Evolutionary conservation across 1,139 yeast species (phyloP).

Genomic region (Suhomyces choctaworum): DNA sequence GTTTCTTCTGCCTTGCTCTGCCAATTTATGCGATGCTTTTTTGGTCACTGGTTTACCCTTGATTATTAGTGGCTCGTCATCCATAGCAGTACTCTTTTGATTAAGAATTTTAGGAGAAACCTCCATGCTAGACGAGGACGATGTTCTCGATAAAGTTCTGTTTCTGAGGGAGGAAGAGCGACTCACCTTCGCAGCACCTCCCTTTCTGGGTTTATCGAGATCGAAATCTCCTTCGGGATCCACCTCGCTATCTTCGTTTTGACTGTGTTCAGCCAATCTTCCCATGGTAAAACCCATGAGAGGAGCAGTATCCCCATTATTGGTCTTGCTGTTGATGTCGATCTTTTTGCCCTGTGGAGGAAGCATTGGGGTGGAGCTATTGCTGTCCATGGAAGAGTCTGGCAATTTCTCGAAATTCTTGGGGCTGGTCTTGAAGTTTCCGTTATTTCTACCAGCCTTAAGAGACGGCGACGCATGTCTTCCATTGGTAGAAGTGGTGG

Average conservation of each 20-base stretch:
- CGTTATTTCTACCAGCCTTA: slow-evolving; percentile 13
- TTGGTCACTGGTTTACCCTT: slow-evolving; percentile 42
- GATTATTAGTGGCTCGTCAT: slow-evolving; percentile 1
- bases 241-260: slow-evolving; percentile 14
- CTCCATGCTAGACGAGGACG: slow-evolving; percentile 21
- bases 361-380: slow-evolving; percentile 36
- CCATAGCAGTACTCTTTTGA: slow-evolving; percentile 20
- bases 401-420: slow-evolving; percentile 37
- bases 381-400: slow-evolving; percentile 31
- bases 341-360: slow-evolving; percentile 39
- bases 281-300: slow-evolving; percentile 55
- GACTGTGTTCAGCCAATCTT: slow-evolving; percentile 40
- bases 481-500: slow-evolving; percentile 10
- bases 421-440: slow-evolving; percentile 11
- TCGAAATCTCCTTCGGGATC: slow-evolving; percentile 10
- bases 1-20: slow-evolving; percentile 94
- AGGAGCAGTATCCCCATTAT: slow-evolving; percentile 18
- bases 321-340: slow-evolving; percentile 15
- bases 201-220: slow-evolving; percentile 6
- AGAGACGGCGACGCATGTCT: slow-evolving; percentile 23
- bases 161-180: slow-evolving; percentile 13
- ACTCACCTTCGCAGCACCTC: slow-evolving; percentile 5
- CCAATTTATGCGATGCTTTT: slow-evolving; percentile 84
- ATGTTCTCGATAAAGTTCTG: slow-evolving; percentile 13
- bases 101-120: slow-evolving; percentile 16